phyloP scores from a whole-genome alignment of 805 yeast genomes.

The Candida broadrunensis region DNA sequence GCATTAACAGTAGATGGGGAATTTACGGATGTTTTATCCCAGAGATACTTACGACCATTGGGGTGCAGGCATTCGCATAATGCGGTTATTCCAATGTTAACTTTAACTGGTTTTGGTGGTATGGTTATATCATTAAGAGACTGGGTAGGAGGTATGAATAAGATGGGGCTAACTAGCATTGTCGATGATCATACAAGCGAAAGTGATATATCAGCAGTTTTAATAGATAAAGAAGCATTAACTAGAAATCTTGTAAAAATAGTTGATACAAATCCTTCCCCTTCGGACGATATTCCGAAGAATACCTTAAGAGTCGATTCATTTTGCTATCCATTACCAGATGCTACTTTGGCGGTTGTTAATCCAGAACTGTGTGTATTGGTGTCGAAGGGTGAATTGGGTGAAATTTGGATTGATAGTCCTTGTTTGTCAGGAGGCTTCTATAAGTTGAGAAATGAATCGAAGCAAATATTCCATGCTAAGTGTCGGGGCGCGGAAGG shows the following conservation, averaged over 20 bases:
- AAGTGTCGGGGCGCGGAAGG: slow-evolving; percentile 74
- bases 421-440: slow-evolving; percentile 89
- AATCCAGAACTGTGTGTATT: slow-evolving; percentile 86
- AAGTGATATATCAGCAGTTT: slow-evolving; percentile 57
- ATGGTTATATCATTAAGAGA: slow-evolving; percentile 90
- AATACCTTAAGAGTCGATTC: slow-evolving; percentile 70
- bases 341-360: slow-evolving; percentile 88
- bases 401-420: slow-evolving; percentile 97
- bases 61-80: slow-evolving; percentile 77
- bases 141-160: slow-evolving; percentile 68
- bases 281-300: slow-evolving; percentile 40
- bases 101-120: slow-evolving; percentile 93
- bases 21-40: slow-evolving; percentile 82
- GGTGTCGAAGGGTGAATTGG: slow-evolving; percentile 75
- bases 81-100: slow-evolving; percentile 83
- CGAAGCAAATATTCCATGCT: slow-evolving; percentile 77
- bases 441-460: slow-evolving; percentile 66
- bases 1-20: slow-evolving; percentile 91
- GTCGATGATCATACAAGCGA: slow-evolving; percentile 28
- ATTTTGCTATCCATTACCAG: slow-evolving; percentile 93
- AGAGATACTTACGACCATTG: slow-evolving; percentile 85
- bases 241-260: slow-evolving; percentile 70
- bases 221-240: slow-evolving; percentile 70
- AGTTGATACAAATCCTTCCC: slow-evolving; percentile 54
- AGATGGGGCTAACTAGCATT: slow-evolving; percentile 45